Base-by-base conservation (phyloP, 345 rosid genomes). In the Pelargonium nanum region DNA sequence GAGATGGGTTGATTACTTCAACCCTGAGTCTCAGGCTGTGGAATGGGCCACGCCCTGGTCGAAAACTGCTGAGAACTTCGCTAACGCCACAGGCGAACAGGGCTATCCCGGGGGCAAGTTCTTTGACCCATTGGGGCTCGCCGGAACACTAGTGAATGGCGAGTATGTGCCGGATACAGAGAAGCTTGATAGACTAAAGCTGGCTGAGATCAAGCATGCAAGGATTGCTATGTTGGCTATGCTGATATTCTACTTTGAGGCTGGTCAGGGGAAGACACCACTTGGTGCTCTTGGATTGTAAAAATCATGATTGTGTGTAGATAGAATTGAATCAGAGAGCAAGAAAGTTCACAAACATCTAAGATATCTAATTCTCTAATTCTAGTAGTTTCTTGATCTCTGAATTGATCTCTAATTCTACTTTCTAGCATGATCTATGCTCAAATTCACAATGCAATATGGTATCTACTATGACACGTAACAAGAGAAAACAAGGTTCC, bases 31-130 rank as follows among this genome's bases (percentile, higher is more conserved):
- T 0, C 98, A 92, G 53, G 82, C 98, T 0, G 86, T 92, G 28
- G 96, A 92, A 56, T 92, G 98, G 98, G 98, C 98, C 0, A 92
- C 96, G 0, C 98, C 98, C 0, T 92, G 98, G 98, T 92, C 98
- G 1, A 83, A 68, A 63, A 92, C 95, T 0, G 83, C 98, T 0
- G 95, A 87, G 84, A 92, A 92, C 63, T 92, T 92, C 19, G 81
- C 89, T 0, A 92, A 92, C 26, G 80, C 88, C 1, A 92, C 98
- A 0, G 96, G 98, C 0, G 96, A 92, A 1, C 98, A 92, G 58
- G 98, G 98, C 0, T 92, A 92, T 17, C 98, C 98, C 0, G 98
- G 98, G 0, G 98, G 98, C 22, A 87, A 86, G 66, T 92, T 92
- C 80, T 92, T 92, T 28, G 98, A 92, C 63, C 98, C 98, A 0